A percentile compares a stretch with the other conserved stretches of the same genome.
Conservation (phyloP, 192 early-diverging fungal genomes). For the Diversispora epigaea region DNA sequence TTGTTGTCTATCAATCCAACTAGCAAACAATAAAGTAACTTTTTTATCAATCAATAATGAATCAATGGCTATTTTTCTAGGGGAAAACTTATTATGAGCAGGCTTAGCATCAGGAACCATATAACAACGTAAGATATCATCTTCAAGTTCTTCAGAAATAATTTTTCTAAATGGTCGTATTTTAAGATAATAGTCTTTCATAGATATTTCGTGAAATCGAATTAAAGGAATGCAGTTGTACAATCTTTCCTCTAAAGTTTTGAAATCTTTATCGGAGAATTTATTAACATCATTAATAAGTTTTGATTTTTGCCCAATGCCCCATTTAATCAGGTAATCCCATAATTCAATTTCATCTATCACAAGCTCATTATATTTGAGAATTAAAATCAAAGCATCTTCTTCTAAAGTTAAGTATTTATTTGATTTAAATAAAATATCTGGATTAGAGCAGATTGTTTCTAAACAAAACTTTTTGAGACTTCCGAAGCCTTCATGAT, state of each 20-base stretch:
- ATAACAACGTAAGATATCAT: background rate
- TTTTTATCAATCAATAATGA: background rate
- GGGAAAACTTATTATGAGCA: background rate
- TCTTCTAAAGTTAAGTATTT: no score
- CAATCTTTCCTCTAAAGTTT: background rate
- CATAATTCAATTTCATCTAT: background rate
- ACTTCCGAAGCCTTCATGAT: no score
- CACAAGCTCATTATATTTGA: background rate
- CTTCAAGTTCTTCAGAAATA: background rate
- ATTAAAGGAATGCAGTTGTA: background rate
- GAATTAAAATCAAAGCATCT: no score
- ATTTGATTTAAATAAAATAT: no score
- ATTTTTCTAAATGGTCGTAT: background rate
- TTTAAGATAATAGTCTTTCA: background rate
- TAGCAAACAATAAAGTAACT: background rate
- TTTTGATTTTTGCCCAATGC: background rate
- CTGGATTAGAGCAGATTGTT: no score
- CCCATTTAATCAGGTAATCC: background rate
- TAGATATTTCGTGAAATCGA: background rate
- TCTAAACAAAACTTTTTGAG: no score
- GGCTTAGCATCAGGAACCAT: background rate
- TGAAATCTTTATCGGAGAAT: background rate
- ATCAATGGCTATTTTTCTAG: background rate
- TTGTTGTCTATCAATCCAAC: background rate
- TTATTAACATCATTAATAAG: background rate